Percentiles rank a stretch among this genome's conserved stretches.
Conservation (phyloP, 495 filamentous ascomycete genomes). For the Acidiella bohemica region DNA sequence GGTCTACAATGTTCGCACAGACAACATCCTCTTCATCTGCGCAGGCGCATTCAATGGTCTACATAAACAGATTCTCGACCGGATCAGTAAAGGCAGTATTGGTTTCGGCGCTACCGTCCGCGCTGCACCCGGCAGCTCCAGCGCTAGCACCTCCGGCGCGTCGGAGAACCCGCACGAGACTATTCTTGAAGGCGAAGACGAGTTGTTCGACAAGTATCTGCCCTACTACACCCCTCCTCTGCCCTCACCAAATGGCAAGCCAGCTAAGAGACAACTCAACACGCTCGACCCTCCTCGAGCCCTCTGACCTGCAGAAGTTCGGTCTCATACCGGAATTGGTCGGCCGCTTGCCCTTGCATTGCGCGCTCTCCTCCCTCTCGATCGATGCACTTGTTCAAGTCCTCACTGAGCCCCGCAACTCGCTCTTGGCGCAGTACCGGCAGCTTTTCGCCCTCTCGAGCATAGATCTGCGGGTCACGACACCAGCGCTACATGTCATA, state of each 20-base stretch:
- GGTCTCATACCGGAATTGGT: slow-evolving; percentile 93
- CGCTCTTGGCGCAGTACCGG: slow-evolving; percentile 70
- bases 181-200: slow-evolving; percentile 36
- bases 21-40: slow-evolving; percentile 93
- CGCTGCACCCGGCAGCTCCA: slow-evolving; percentile 7
- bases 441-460: slow-evolving; percentile 72
- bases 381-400: slow-evolving; percentile 68
- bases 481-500: slow-evolving; percentile 60
- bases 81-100: slow-evolving; percentile 75
- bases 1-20: slow-evolving; percentile 79
- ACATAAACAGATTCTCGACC: slow-evolving; percentile 73
- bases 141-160: too few species aligned
- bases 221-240: slow-evolving; percentile 43
- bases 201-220: slow-evolving; percentile 52
- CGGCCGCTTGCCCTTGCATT: slow-evolving; percentile 77
- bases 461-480: slow-evolving; percentile 73
- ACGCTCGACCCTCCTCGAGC: slow-evolving; percentile 68
- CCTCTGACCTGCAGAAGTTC: slow-evolving; percentile 74
- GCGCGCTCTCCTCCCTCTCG: slow-evolving; percentile 69
- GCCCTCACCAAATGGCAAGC: neutral
- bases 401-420: slow-evolving; percentile 82
- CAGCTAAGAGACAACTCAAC: slow-evolving; percentile 45
- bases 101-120: slow-evolving; percentile 82
- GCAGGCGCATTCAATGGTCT: slow-evolving; percentile 91
- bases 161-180: slow-evolving; percentile 33